A percentile compares a stretch with the other conserved stretches of the same genome.
Evolutionary conservation across 768 basidiomycete genomes (phyloP).

Genomic region (Boletus subcaerulescens): DNA sequence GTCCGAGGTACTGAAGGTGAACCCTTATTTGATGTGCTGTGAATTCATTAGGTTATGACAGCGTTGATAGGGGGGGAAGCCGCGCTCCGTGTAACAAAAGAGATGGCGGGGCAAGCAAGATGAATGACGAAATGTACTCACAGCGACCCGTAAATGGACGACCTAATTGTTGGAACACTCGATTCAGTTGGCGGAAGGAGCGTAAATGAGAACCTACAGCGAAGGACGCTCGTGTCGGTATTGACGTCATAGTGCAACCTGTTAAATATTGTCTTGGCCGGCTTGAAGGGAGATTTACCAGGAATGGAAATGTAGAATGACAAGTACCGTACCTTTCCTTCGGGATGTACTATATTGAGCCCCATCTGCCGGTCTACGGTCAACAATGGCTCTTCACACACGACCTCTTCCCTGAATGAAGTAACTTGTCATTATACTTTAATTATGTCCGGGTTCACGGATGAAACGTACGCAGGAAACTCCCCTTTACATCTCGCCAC

Average conservation of each 20-base stretch:
- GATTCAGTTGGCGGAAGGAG: not conserved
- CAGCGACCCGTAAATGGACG: slow-evolving; percentile 90
- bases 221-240: slow-evolving; percentile 83
- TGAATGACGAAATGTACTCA: slow-evolving; percentile 39
- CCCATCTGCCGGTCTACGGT: slow-evolving; percentile 97
- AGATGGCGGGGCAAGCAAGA: not conserved
- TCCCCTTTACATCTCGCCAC: slow-evolving; percentile 81
- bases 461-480: slow-evolving; percentile 74
- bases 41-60: slow-evolving; percentile 2
- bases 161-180: slow-evolving; percentile 42
- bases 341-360: slow-evolving; percentile 90
- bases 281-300: slow-evolving; percentile 39
- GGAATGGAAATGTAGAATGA: not conserved
- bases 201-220: slow-evolving; percentile 48
- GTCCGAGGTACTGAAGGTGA: slow-evolving; percentile 91
- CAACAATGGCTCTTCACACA: slow-evolving; percentile 81
- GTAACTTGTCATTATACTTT: not conserved
- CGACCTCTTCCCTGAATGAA: slow-evolving; percentile 62
- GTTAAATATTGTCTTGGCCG: slow-evolving; percentile 86
- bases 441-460: not conserved
- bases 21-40: slow-evolving; percentile 96
- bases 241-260: slow-evolving; percentile 75
- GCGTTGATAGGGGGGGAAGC: not conserved
- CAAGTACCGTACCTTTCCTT: slow-evolving; percentile 70
- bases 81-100: not conserved